Evolutionary conservation across 148 eudicot genomes (phyloP), one percentile per base, ranked within the genome.

Genomic region (Amaranthus palmeri): DNA sequence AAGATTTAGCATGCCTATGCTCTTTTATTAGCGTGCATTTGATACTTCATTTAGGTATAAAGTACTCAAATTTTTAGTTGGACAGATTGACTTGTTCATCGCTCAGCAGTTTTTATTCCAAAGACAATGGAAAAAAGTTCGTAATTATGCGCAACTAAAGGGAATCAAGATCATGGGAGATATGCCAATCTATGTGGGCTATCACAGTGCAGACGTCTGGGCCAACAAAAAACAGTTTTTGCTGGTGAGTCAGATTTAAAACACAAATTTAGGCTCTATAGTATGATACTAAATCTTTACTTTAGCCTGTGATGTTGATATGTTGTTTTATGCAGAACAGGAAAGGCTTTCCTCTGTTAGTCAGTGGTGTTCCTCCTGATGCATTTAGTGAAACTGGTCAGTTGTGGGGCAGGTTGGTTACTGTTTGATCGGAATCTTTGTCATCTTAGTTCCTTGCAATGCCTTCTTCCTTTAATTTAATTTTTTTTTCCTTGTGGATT

Each of bases 191-290:
- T 95, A 95, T 86, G 99, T 95, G 55, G 99, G 96, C 70, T 92
- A 95, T 85, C 99, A 95, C 78, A 91, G 97, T 78, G 97, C 99
- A 69, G 99, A 95, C 83, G 96, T 95, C 72, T 95, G 99, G 99
- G 97, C 99, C 48, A 88, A 95, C 75, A 88, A 84, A 80, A 85
- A 85, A 77, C 86, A 85, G 1, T 95, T 95, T 86, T 78, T 83
- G 81, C 81, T 95, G 87, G 99, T 95, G 74, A 69, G 91, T 70
- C 49, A 65, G 55, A 45, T 42, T 43, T 70, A 62, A 41, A 17
- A 54, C 47, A 50, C 5, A 46, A 4, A 44, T 53, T 14, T 65
- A 44, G 58, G 7, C 70, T 69, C 17, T 44, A 15, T 46, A 15
- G 11, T 63, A 8, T 63, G 43, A 4, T 50, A 47, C 0, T 43